Conservation (phyloP, 352 stramenopile species). For the Phytophthora foliorum region DNA sequence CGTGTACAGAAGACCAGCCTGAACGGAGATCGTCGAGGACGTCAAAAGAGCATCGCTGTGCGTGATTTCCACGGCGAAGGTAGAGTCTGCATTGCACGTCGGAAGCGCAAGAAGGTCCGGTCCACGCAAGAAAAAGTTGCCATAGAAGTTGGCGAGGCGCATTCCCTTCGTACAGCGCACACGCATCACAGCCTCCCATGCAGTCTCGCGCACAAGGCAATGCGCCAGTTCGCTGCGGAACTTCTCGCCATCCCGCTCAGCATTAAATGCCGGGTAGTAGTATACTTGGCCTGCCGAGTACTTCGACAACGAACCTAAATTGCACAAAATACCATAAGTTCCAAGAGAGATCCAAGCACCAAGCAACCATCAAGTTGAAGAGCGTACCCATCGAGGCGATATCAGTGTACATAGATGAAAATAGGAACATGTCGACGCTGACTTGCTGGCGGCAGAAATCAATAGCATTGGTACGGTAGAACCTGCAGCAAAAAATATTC, state of each 20-base stretch:
- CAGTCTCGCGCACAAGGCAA: conserved; percentile 93
- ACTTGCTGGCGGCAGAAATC: conserved; percentile 99
- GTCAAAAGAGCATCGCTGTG: conserved; percentile 97
- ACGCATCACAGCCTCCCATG: conserved; percentile 97
- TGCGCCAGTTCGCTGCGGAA: conserved; percentile 95
- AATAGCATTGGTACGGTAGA: conserved; percentile 93
- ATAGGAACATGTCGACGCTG: conserved; percentile 99
- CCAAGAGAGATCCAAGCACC: background rate
- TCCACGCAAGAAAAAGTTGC: conserved; percentile 98
- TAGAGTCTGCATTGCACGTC: conserved; percentile 96
- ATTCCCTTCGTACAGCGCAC: conserved; percentile 98
- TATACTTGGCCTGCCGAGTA: conserved; percentile 97
- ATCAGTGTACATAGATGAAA: conserved; percentile 97
- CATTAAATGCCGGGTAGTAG: conserved; percentile 97
- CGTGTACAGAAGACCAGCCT: conserved; percentile 98
- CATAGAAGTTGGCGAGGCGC: conserved; percentile 98
- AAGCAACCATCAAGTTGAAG: background rate
- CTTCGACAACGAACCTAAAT: conserved; percentile 92
- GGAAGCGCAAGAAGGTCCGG: conserved; percentile 98
- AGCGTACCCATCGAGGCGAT: conserved; percentile 92
- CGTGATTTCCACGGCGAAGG: conserved; percentile 97
- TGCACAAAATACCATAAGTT: conserved; percentile 5
- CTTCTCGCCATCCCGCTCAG: conserved; percentile 91
- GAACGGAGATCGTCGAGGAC: conserved; percentile 95
- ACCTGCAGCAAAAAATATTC: conserved; percentile 49